Conservation (phyloP, 2,329 filamentous ascomycete genomes). For the Talaromyces sp. region DNA sequence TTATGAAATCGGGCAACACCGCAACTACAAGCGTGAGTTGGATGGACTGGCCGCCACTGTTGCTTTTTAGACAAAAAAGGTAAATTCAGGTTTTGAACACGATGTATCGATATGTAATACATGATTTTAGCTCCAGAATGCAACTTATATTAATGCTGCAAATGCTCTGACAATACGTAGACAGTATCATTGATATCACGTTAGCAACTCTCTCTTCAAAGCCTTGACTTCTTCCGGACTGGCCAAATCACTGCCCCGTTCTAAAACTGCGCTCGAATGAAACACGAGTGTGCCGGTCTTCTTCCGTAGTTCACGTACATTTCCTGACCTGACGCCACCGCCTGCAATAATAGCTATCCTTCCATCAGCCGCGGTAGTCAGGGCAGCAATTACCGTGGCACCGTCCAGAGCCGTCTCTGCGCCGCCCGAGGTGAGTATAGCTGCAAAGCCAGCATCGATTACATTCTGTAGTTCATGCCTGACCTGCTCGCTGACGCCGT, state of each 20-base stretch:
- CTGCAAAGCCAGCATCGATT: conserved; percentile 40
- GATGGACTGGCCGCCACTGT: conserved; percentile 63
- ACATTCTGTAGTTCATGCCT: conserved; percentile 26
- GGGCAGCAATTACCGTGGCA: conserved; percentile 22
- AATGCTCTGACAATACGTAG: not conserved
- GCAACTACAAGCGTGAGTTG: conserved; percentile 68
- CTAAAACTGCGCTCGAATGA: conserved; percentile 39
- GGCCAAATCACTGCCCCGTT: not conserved
- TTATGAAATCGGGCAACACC: conserved; percentile 64
- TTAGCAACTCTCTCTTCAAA: conserved; percentile 4
- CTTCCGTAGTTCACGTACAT: conserved; percentile 31
- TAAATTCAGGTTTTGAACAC: not conserved
- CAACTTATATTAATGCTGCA: not conserved
- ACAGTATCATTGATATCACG: not conserved
- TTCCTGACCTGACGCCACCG: conserved; percentile 45
- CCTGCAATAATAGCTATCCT: conserved; percentile 44
- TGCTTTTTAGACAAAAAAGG: conserved; percentile 55
- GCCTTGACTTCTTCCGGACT: conserved; percentile 1
- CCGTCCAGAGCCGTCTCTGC: conserved; percentile 33
- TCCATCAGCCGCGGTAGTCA: conserved; percentile 15
- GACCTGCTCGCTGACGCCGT: not conserved
- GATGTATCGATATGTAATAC: not conserved
- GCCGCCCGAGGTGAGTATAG: conserved; percentile 47
- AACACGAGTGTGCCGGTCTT: conserved; percentile 29
- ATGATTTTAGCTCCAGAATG: not conserved